Percentiles rank a stretch among this genome's conserved stretches.
Conservation (phyloP, 805 yeast genomes). For the Metschnikowia chrysomelidarum region DNA sequence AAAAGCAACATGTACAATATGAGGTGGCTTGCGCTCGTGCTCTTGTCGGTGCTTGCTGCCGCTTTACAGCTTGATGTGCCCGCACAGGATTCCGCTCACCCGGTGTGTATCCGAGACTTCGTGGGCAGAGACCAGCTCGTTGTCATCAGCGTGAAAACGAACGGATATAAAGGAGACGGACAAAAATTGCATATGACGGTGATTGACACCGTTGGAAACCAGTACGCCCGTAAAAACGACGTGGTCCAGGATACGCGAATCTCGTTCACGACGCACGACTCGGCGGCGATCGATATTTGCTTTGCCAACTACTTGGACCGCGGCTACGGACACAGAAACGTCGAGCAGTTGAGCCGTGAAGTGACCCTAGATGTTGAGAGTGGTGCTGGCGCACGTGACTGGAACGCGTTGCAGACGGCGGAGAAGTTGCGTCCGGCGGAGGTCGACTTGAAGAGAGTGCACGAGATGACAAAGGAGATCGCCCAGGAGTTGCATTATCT, state of each 20-base stretch:
- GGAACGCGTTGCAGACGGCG: constrained; percentile 91
- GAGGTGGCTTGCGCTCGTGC: constrained; percentile 17
- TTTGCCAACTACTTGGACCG: constrained; percentile 59
- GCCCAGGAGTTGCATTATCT: constrained; percentile 77
- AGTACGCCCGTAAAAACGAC: constrained; percentile 70
- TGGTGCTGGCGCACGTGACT: constrained; percentile 96
- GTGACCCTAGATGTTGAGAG: constrained; percentile 90
- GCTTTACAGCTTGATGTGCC: constrained; percentile 54
- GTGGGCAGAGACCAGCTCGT: constrained; percentile 82
- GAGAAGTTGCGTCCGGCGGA: constrained; percentile 94
- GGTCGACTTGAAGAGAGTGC: constrained; percentile 81
- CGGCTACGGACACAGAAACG: constrained; percentile 22
- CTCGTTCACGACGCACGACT: constrained; percentile 81
- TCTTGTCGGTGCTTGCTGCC: constrained; percentile 24
- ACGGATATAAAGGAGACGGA: constrained; percentile 83
- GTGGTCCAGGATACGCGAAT: constrained; percentile 69
- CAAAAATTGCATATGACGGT: constrained; percentile 69
- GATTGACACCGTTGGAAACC: constrained; percentile 80
- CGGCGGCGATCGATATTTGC: constrained; percentile 88
- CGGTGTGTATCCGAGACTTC: constrained; percentile 90
- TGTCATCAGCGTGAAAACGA: constrained; percentile 73
- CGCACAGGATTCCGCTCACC: constrained; percentile 47
- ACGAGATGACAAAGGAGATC: constrained; percentile 83
- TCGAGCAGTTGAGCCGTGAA: constrained; percentile 55
- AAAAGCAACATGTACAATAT: constrained; percentile 10